Conservation (phyloP, 179 eudicot species). For the Beta macrorhiza region DNA sequence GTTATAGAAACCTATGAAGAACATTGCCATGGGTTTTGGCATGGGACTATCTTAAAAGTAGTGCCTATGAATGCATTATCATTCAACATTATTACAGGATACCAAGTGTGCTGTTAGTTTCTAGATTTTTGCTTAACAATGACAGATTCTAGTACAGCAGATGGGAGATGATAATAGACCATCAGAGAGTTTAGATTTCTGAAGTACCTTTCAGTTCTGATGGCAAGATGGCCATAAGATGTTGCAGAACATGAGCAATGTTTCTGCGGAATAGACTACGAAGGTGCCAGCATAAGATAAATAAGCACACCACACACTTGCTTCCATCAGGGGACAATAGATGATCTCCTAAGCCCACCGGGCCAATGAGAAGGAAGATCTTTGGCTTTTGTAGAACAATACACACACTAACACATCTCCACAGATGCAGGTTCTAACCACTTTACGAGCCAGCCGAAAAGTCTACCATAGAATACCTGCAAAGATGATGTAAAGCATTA, state of each 20-base stretch:
- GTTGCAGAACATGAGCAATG: not conserved
- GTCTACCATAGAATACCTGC: slow-evolving; percentile 10
- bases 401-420: not conserved
- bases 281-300: not conserved
- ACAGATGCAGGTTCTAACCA: not conserved
- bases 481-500: not conserved
- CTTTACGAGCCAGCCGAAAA: slow-evolving; percentile 11
- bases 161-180: too few relatives aligned
- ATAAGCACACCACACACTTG: not conserved
- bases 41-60: too few relatives aligned
- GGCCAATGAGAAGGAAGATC: not conserved
- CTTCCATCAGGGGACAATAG: not conserved
- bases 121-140: not conserved
- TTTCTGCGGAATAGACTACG: not conserved
- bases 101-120: too few relatives aligned
- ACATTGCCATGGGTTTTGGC: too few relatives aligned
- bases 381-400: not conserved
- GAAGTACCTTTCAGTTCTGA: not conserved
- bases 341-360: not conserved
- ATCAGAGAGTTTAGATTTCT: not conserved
- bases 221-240: not conserved
- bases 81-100: too few relatives aligned
- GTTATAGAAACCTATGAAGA: too few relatives aligned
- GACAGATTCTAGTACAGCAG: too few relatives aligned
- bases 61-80: too few relatives aligned